Percentiles rank a stretch among this genome's conserved stretches.
These are phyloP conservation scores for Pleurotus salmoneostramineus DNA, from an alignment of 768 basidiomycete genomes.

Conservation along the genomic window DNA sequence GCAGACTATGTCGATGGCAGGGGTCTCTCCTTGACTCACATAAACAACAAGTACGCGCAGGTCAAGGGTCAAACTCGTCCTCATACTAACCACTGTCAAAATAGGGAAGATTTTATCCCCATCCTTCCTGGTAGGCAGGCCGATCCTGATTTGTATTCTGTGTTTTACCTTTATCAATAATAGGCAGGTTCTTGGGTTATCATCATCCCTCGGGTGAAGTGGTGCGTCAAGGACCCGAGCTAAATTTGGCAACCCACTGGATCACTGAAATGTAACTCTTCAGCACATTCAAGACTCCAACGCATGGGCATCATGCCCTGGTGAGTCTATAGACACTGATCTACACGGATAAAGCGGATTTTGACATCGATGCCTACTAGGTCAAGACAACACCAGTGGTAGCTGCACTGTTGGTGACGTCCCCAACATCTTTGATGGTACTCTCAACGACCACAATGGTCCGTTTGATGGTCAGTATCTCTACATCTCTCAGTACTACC, in stretches of 20 bases:
- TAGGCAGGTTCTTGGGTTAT: constrained; percentile 35
- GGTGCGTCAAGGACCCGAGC: background rate
- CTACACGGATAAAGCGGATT: background rate
- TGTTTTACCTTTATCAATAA: constrained; percentile 24
- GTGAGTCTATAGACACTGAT: constrained; percentile 21
- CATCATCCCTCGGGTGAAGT: constrained; percentile 45
- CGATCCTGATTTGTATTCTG: constrained; percentile 29
- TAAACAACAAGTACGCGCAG: constrained; percentile 48
- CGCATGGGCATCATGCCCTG: constrained; percentile 54
- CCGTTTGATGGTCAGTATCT: constrained; percentile 23
- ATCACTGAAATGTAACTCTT: background rate
- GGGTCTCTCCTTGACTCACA: constrained; percentile 42
- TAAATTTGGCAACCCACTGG: background rate
- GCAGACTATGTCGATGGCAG: constrained; percentile 56
- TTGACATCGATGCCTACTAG: constrained; percentile 26
- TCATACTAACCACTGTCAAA: too few species aligned
- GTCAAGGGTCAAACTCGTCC: too few species aligned
- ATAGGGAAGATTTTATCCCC: constrained; percentile 36
- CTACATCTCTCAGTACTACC: background rate
- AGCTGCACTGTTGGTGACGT: constrained; percentile 47
- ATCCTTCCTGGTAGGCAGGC: constrained; percentile 35
- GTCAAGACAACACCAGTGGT: constrained; percentile 53
- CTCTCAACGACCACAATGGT: constrained; percentile 44
- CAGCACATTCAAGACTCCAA: constrained; percentile 43
- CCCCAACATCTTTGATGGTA: constrained; percentile 34